phyloP scores from a whole-genome alignment of 495 filamentous ascomycete species.

The Lasiosphaeria miniovina region DNA sequence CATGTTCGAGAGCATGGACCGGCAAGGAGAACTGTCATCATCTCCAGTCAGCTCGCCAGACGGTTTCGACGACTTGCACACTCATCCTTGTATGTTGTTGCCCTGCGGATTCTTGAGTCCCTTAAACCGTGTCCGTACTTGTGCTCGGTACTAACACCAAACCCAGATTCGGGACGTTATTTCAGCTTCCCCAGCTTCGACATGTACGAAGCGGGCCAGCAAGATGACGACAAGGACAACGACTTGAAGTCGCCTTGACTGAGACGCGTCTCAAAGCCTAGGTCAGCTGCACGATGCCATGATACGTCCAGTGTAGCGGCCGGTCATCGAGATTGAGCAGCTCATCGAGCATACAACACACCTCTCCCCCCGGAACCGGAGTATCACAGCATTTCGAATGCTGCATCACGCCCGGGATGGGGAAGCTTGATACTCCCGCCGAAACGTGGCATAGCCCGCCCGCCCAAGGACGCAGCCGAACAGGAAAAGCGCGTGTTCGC shows the following conservation, averaged over 20 bases:
- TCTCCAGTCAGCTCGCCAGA: conserved; percentile 31
- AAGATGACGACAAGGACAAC: conserved; percentile 34
- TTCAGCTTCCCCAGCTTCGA: conserved; percentile 60
- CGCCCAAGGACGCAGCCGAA: neutral
- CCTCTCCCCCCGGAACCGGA: neutral
- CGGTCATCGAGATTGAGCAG: conserved; percentile 6
- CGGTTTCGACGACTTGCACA: conserved; percentile 27
- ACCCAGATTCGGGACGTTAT: conserved; percentile 43
- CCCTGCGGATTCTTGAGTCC: neutral
- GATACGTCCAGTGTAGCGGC: neutral
- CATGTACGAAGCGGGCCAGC: conserved; percentile 40
- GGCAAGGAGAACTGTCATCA: conserved; percentile 27
- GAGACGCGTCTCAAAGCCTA: conserved; percentile 6
- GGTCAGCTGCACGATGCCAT: conserved; percentile 9
- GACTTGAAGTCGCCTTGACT: conserved; percentile 30
- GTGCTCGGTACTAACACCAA: conserved; percentile 14
- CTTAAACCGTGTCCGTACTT: neutral
- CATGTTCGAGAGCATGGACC: conserved; percentile 34
- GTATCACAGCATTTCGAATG: neutral
- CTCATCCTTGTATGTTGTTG: conserved; percentile 24
- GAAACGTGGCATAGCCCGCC: neutral
- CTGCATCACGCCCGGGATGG: neutral
- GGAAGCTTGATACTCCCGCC: neutral
- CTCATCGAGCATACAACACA: conserved; percentile 12
- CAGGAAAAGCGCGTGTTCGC: neutral